These are phyloP conservation scores for Hygrocybe punicea DNA, from an alignment of 768 basidiomycete species.

Conservation along the genomic window DNA sequence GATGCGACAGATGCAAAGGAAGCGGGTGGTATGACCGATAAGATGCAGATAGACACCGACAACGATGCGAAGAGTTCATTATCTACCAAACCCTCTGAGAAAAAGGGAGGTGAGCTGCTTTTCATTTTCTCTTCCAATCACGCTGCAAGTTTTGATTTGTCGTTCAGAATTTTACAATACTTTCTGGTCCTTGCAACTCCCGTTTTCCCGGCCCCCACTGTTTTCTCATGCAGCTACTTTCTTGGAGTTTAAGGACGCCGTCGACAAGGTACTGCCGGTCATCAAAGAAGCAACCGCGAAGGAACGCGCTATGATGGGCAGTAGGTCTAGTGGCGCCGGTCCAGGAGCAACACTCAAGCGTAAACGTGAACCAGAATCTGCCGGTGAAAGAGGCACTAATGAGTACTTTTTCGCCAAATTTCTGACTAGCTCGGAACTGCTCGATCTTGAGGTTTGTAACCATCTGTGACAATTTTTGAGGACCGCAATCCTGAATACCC, in stretches of 20 bases:
- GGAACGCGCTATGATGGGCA: constrained; percentile 86
- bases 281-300: constrained; percentile 85
- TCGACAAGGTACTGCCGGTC: constrained; percentile 69
- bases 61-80: constrained; percentile 36
- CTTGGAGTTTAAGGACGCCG: constrained; percentile 62
- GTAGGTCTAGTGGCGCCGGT: constrained; percentile 42
- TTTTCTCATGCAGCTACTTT: constrained; percentile 60
- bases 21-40: constrained; percentile 38
- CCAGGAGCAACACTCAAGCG: constrained; percentile 50
- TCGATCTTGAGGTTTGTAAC: constrained; percentile 75
- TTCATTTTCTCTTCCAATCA: neutral
- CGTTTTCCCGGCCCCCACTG: constrained; percentile 75
- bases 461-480: neutral
- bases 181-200: constrained; percentile 86
- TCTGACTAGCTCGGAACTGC: constrained; percentile 79
- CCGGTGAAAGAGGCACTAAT: constrained; percentile 50
- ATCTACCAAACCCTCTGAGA: constrained; percentile 35
- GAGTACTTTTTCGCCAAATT: constrained; percentile 96
- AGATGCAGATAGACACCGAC: constrained; percentile 61
- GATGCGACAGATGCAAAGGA: constrained; percentile 27
- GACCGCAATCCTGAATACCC: too few species aligned
- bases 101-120: constrained; percentile 56
- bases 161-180: constrained; percentile 76
- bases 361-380: constrained; percentile 55
- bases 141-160: constrained; percentile 3